A percentile compares a stretch with the other conserved stretches of the same genome.
phyloP scores from a whole-genome alignment of 192 early-diverging fungal species.

The Rhizophlyctis rosea region DNA sequence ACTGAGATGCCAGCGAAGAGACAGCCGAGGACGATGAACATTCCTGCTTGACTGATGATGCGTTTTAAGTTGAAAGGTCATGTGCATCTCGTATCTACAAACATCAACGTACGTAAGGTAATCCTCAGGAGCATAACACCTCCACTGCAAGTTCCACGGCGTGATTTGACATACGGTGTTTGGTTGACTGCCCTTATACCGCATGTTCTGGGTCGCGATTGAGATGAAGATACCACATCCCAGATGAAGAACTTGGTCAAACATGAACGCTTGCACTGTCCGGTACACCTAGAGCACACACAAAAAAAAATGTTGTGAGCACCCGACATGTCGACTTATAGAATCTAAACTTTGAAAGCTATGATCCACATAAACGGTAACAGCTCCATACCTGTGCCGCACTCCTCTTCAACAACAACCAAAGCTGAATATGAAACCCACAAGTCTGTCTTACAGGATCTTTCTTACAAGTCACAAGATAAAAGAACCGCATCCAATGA shows the following conservation, averaged over 20 bases:
- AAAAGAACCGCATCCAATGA: not conserved
- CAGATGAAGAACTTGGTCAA: conserved; percentile 55
- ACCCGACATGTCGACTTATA: too few relatives aligned
- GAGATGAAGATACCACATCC: conserved; percentile 48
- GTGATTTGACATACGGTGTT: not conserved
- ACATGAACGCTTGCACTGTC: conserved; percentile 38
- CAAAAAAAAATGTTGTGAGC: not conserved
- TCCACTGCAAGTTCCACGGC: not conserved
- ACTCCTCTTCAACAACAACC: not conserved
- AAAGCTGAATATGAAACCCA: not conserved
- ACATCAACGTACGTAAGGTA: conserved; percentile 20
- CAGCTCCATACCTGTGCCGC: conserved; percentile 24
- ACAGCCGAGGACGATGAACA: conserved; percentile 56
- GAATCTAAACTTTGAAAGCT: conserved; percentile 34
- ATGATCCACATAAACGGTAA: conserved; percentile 41
- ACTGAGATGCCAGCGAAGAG: conserved; percentile 61
- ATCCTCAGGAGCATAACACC: conserved; percentile 9
- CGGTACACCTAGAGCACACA: conserved; percentile 42
- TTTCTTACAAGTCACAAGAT: too few relatives aligned
- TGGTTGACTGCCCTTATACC: not conserved
- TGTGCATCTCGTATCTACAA: conserved; percentile 42
- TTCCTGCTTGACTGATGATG: conserved; percentile 41
- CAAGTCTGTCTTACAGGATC: not conserved
- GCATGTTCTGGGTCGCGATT: not conserved
- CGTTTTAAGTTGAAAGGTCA: conserved; percentile 11